Conservation (phyloP, 768 basidiomycete species). For the Suillus decipiens region DNA sequence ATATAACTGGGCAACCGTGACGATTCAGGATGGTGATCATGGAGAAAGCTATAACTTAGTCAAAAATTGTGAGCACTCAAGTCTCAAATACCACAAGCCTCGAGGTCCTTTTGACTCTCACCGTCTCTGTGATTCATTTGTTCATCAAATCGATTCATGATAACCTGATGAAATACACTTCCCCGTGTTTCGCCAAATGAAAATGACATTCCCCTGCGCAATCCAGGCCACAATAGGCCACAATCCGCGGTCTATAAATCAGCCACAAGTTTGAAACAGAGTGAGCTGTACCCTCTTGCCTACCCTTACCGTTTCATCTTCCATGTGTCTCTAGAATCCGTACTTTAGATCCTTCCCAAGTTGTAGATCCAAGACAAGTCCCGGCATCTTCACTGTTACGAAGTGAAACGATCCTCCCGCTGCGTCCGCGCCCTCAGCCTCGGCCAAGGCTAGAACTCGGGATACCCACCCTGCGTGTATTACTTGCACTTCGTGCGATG, state of each 20-base stretch:
- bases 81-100: slow-evolving; percentile 1
- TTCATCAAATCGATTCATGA: slow-evolving; percentile 2
- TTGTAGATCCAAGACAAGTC: background rate
- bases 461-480: background rate
- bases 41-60: background rate
- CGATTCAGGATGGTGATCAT: background rate
- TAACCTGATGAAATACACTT: slow-evolving; percentile 4
- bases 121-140: background rate
- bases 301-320: background rate
- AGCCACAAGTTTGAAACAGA: background rate
- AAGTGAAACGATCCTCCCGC: background rate
- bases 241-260: slow-evolving; percentile 4
- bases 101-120: slow-evolving; percentile 2
- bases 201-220: background rate
- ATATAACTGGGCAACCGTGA: background rate
- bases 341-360: background rate
- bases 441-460: background rate
- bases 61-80: background rate
- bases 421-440: background rate
- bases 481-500: slow-evolving; percentile 17
- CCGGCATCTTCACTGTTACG: background rate
- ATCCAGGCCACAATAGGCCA: background rate
- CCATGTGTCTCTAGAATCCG: background rate
- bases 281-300: slow-evolving; percentile 3
- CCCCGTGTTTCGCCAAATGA: background rate